Evolutionary conservation across 805 yeast genomes (phyloP).

Genomic region (Lachancea quebecensis): DNA sequence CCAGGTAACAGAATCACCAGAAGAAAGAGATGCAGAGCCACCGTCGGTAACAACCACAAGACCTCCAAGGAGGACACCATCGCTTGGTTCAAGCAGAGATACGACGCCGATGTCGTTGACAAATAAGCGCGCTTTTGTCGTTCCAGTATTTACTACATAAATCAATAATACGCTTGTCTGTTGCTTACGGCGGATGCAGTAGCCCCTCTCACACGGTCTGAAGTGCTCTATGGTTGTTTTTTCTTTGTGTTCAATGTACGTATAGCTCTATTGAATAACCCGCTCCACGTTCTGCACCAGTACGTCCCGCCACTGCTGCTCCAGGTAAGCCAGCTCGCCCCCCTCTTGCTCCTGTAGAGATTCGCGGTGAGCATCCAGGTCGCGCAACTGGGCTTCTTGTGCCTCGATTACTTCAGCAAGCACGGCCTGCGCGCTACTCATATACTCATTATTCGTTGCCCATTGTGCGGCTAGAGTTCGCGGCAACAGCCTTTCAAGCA

Average conservation of each 20-base stretch:
- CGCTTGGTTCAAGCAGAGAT: conserved; percentile 98
- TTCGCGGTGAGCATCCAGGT: conserved; percentile 37
- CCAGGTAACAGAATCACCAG: conserved; percentile 98
- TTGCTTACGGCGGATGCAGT: neutral
- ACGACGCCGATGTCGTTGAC: conserved; percentile 96
- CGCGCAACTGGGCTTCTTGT: conserved; percentile 40
- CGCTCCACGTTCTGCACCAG: conserved; percentile 19
- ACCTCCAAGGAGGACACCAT: conserved; percentile 91
- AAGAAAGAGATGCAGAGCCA: conserved; percentile 90
- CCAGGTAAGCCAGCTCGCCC: conserved; percentile 40
- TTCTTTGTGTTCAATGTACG: neutral
- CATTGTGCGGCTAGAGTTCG: conserved; percentile 34
- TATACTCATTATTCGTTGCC: conserved; percentile 32
- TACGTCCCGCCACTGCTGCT: conserved; percentile 46
- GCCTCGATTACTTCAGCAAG: conserved; percentile 27
- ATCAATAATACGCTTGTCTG: neutral
- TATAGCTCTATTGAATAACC: neutral
- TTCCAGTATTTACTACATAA: neutral
- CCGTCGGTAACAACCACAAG: conserved; percentile 88
- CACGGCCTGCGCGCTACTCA: conserved; percentile 25
- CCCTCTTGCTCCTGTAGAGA: conserved; percentile 37
- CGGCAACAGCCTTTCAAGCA: conserved; percentile 33
- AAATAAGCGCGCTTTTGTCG: conserved; percentile 39
- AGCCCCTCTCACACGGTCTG: neutral
- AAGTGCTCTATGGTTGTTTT: neutral